These are phyloP conservation scores for Fusarium domesticum DNA, from an alignment of 2,329 filamentous ascomycete genomes.

Conservation along the genomic window DNA sequence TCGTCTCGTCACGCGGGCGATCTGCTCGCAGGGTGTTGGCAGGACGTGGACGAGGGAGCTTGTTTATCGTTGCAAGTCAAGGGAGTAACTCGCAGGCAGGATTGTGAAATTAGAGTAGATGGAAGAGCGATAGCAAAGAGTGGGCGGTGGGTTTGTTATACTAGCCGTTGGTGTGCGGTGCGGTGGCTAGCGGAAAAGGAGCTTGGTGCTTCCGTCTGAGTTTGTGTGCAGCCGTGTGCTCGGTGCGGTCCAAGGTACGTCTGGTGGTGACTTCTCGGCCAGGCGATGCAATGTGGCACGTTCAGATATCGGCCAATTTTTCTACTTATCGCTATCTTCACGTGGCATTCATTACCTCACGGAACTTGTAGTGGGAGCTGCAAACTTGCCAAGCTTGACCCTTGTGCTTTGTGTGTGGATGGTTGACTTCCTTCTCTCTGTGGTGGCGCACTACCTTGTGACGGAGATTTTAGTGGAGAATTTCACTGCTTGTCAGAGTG, in stretches of 20 bases:
- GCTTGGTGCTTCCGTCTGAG: slow-evolving; percentile 5
- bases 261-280: slow-evolving; percentile 24
- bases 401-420: slow-evolving; percentile 5
- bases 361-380: not conserved
- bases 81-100: not conserved
- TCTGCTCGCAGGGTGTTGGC: not conserved
- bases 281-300: slow-evolving; percentile 30
- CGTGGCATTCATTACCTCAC: slow-evolving; percentile 21
- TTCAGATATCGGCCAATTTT: slow-evolving; percentile 27
- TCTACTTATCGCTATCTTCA: slow-evolving; percentile 31
- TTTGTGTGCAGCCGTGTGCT: slow-evolving; percentile 5
- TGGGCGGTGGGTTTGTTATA: slow-evolving; percentile 9
- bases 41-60: not conserved
- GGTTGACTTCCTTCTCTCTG: slow-evolving; percentile 6
- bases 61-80: not conserved
- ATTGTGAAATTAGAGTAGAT: slow-evolving; percentile 2
- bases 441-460: not conserved
- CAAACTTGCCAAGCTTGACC: not conserved
- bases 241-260: slow-evolving; percentile 13
- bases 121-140: not conserved
- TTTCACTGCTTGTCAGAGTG: not conserved
- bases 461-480: not conserved
- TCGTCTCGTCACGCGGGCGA: not conserved
- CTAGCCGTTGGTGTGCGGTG: slow-evolving; percentile 6
- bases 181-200: slow-evolving; percentile 1